Conservation (phyloP, 805 yeast species). For the Candida succiphila region DNA sequence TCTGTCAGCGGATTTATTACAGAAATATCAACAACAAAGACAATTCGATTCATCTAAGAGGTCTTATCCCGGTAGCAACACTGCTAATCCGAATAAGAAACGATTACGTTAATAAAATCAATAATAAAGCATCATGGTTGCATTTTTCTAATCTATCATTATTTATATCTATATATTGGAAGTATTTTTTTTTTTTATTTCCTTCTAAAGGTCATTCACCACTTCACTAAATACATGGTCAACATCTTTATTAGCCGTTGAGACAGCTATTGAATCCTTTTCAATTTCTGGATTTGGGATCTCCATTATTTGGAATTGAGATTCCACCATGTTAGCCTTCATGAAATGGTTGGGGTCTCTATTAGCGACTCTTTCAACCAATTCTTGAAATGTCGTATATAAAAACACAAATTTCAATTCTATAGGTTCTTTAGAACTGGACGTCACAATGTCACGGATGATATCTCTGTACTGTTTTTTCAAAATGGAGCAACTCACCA, state of each 20-base stretch:
- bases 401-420: constrained; percentile 56
- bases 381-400: constrained; percentile 50
- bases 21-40: too few species aligned
- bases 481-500: constrained; percentile 81
- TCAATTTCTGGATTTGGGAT: constrained; percentile 50
- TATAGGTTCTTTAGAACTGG: constrained; percentile 10
- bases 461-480: constrained; percentile 63
- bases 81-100: too few species aligned
- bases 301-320: constrained; percentile 70
- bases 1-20: too few species aligned
- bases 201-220: constrained; percentile 12
- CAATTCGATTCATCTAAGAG: too few species aligned
- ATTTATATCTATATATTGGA: too few species aligned
- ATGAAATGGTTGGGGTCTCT: constrained; percentile 68
- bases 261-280: constrained; percentile 12
- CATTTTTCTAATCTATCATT: too few species aligned
- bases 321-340: constrained; percentile 76
- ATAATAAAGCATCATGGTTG: too few species aligned
- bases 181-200: neutral
- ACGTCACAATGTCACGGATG: constrained; percentile 30
- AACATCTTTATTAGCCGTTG: constrained; percentile 2
- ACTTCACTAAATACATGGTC: constrained; percentile 6
- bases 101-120: too few species aligned
- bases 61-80: too few species aligned
- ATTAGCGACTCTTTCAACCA: constrained; percentile 47